Conservation (phyloP, 202 grass and related monocot genomes). For the Miscanthus sacchariflorus region DNA sequence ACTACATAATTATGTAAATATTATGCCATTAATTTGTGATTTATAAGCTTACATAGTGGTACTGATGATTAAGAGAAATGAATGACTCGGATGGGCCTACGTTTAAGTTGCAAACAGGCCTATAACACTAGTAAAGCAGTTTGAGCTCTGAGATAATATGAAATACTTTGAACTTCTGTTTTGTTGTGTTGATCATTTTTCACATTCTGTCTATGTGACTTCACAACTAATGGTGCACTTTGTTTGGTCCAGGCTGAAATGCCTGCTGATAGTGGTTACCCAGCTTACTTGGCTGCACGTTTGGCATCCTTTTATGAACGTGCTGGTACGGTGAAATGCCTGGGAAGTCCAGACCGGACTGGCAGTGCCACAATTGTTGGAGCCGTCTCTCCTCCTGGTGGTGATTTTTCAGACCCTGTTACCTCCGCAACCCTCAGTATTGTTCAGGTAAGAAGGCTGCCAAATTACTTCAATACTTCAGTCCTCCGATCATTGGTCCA, state of each 20-base stretch:
- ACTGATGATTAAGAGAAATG: neutral
- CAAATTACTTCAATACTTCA: neutral
- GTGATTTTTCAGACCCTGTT: conserved; percentile 90
- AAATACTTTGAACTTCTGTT: neutral
- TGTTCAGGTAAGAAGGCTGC: conserved; percentile 55
- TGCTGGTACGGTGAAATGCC: conserved; percentile 86
- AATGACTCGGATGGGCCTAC: conserved; percentile 6
- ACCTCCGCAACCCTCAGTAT: conserved; percentile 88
- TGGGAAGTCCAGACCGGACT: conserved; percentile 71
- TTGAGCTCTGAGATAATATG: conserved; percentile 14
- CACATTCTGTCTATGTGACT: conserved; percentile 5
- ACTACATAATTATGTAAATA: neutral
- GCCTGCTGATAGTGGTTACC: conserved; percentile 99
- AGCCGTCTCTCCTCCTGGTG: conserved; percentile 82
- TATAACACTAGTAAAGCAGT: conserved; percentile 5
- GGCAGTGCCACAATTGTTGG: conserved; percentile 91
- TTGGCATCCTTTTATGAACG: conserved; percentile 98
- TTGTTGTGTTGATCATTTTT: neutral
- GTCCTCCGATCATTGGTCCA: neutral
- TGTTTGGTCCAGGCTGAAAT: conserved; percentile 85
- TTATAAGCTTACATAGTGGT: conserved; percentile 6
- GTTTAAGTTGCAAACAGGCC: neutral
- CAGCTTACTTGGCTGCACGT: conserved; percentile 95
- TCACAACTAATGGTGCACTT: conserved; percentile 24
- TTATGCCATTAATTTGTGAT: neutral